A percentile compares a stretch with the other conserved stretches of the same genome.
Evolutionary conservation across 129 eudicot species (phyloP).

Genomic region (Escallonia rubra): DNA sequence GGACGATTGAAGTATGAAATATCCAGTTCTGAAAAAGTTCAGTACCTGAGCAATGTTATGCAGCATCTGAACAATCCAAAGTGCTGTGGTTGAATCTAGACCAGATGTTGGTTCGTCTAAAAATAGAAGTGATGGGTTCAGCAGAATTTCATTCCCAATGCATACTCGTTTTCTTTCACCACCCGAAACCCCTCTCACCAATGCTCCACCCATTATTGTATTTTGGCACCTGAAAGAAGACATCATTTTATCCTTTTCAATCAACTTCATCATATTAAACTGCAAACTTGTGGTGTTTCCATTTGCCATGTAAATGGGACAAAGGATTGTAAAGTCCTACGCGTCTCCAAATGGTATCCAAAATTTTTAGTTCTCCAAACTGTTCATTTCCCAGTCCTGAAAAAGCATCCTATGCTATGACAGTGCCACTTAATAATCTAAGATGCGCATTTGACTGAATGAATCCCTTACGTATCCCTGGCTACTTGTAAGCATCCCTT

Average conservation of each 20-base stretch:
- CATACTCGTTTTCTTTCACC: slow-evolving; percentile 40
- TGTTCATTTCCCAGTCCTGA: too few species aligned
- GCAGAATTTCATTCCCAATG: slow-evolving; percentile 37
- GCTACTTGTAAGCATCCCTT: too few species aligned
- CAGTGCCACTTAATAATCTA: too few species aligned
- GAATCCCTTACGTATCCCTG: too few species aligned
- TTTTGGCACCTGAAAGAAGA: slow-evolving; percentile 29
- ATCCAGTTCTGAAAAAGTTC: neutral
- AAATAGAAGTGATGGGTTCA: slow-evolving; percentile 39
- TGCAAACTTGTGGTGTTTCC: too few species aligned
- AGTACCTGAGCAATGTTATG: slow-evolving; percentile 25
- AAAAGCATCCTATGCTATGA: too few species aligned
- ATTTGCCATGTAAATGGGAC: too few species aligned
- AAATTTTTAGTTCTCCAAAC: too few species aligned
- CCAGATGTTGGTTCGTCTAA: slow-evolving; percentile 47
- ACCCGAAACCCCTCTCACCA: slow-evolving; percentile 36
- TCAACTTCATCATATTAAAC: neutral
- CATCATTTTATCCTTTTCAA: neutral
- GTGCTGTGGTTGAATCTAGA: slow-evolving; percentile 42
- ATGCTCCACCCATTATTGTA: slow-evolving; percentile 31
- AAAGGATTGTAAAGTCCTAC: too few species aligned
- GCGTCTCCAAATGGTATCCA: too few species aligned
- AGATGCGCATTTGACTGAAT: too few species aligned
- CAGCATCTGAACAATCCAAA: slow-evolving; percentile 30
- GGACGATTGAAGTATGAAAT: too few species aligned